Evolutionary conservation across 805 yeast species (phyloP).

Genomic region (Wickerhamomyces alni): DNA sequence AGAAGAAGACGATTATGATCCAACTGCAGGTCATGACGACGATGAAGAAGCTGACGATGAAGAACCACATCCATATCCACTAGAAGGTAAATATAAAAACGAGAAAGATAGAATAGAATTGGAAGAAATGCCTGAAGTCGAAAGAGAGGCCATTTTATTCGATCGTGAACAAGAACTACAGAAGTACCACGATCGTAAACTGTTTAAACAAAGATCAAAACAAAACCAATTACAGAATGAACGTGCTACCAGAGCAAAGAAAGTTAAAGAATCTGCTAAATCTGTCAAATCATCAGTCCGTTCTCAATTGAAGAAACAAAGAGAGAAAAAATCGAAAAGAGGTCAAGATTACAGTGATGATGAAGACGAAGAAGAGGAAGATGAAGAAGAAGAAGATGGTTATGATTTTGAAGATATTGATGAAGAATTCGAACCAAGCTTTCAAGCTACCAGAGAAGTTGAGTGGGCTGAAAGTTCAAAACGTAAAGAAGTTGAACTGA

Average conservation of each 20-base stretch:
- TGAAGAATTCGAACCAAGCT: slow-evolving; percentile 36
- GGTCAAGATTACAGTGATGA: slow-evolving; percentile 22
- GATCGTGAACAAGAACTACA: slow-evolving; percentile 93
- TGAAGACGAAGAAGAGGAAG: slow-evolving; percentile 42
- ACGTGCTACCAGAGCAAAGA: slow-evolving; percentile 28
- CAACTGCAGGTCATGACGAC: slow-evolving; percentile 30
- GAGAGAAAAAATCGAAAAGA: slow-evolving; percentile 54
- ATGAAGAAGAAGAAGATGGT: slow-evolving; percentile 32
- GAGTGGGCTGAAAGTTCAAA: slow-evolving; percentile 42
- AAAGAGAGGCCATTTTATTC: slow-evolving; percentile 84
- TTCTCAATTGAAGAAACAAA: slow-evolving; percentile 67
- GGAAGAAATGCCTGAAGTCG: slow-evolving; percentile 78
- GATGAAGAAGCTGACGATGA: slow-evolving; percentile 32
- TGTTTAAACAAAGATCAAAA: slow-evolving; percentile 76
- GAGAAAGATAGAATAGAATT: slow-evolving; percentile 66
- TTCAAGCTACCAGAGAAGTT: slow-evolving; percentile 38
- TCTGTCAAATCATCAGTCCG: slow-evolving; percentile 45
- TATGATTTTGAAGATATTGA: slow-evolving; percentile 36
- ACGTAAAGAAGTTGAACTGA: slow-evolving; percentile 42
- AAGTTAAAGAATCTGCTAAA: slow-evolving; percentile 24
- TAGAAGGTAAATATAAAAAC: slow-evolving; percentile 86
- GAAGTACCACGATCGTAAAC: slow-evolving; percentile 75
- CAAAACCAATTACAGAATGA: slow-evolving; percentile 38
- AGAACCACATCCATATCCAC: slow-evolving; percentile 75
- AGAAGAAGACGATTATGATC: slow-evolving; percentile 37